These are phyloP conservation scores for Orbilia quercus DNA, from an alignment of 2,329 filamentous ascomycete genomes.

Conservation along the genomic window DNA sequence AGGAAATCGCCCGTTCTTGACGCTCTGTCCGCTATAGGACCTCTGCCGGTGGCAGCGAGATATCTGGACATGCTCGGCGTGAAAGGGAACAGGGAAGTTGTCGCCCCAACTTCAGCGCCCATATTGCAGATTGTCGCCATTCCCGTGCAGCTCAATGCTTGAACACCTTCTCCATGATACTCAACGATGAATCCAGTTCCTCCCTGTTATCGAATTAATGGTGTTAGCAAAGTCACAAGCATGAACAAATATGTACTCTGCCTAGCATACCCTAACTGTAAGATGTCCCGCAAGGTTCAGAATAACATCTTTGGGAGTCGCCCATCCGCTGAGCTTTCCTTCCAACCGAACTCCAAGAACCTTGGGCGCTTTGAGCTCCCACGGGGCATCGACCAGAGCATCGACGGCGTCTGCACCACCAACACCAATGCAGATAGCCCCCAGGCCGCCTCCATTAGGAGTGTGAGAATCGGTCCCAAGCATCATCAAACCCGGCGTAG, in stretches of 20 bases:
- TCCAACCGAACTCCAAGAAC: conserved; percentile 85
- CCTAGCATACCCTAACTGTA: conserved; percentile 74
- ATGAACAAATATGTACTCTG: background rate
- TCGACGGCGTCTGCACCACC: conserved; percentile 97
- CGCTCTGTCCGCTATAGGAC: conserved; percentile 75
- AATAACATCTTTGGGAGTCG: conserved; percentile 95
- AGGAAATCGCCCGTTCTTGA: conserved; percentile 73
- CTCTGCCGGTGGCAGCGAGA: conserved; percentile 82
- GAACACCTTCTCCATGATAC: conserved; percentile 89
- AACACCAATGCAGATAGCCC: conserved; percentile 94
- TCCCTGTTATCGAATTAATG: conserved; percentile 65
- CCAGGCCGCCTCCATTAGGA: conserved; percentile 94
- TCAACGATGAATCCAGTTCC: conserved; percentile 96
- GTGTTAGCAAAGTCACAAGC: background rate
- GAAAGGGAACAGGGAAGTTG: conserved; percentile 94
- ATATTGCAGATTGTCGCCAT: conserved; percentile 94
- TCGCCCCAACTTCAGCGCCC: conserved; percentile 91
- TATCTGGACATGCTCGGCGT: conserved; percentile 85
- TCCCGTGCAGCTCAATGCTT: conserved; percentile 88
- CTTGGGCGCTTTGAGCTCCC: conserved; percentile 95
- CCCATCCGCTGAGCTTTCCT: conserved; percentile 88
- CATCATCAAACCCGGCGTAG: conserved; percentile 98
- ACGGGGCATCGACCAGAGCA: conserved; percentile 92
- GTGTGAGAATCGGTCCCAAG: conserved; percentile 97
- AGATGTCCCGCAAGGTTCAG: conserved; percentile 86